Evolutionary conservation across 2,329 filamentous ascomycete genomes (phyloP), one percentile per base, ranked within the genome.

Genomic region (Xylariales sp.): DNA sequence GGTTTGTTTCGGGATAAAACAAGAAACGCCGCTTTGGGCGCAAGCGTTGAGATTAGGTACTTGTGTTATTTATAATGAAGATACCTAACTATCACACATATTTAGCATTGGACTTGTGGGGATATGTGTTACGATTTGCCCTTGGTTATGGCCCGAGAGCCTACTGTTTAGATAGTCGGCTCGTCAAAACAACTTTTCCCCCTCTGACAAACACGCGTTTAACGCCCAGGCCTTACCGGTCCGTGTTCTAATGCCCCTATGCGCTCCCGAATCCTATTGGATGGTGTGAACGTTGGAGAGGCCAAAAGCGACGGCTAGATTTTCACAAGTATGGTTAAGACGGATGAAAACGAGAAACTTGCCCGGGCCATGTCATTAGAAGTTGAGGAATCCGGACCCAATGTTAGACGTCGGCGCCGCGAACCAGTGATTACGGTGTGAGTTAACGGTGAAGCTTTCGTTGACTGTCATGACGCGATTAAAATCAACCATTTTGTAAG

Each of bases 1-100:
- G 65, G 65, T 71, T 70, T 67, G 58, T 69, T 71, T 73, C 64
- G 65, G 71, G 66, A 72, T 66, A 67, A 67, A 69, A 69, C 49
- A 67, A 66, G 54, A 67, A 62, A 57, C 62, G 36, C 55, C 56
- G 50, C 43, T 49, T 57, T 57, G 23, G 53, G 64, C 67, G 64
- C 54, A 69, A 55, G 67, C 55, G 54, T 59, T 64, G 59, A 65
- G 45, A 64, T 71, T 71, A 52, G 60, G 55, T 49, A 69, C 32
- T 53, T 53, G 48, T 55, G 36, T 69, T 69, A 67, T 68, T 75
- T 67, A 32, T 75, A 72, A 73, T 72, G 69, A 70, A 74, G 69
- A 70, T 73, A 72, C 65, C 72, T 72, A 41, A 69, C 66, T 64
- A 52, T 65, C 46, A 53, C 54, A 52, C 57, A 57, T 41, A 7